Base-by-base conservation (phyloP, 345 rosid genomes). In the Microthlaspi erraticum region DNA sequence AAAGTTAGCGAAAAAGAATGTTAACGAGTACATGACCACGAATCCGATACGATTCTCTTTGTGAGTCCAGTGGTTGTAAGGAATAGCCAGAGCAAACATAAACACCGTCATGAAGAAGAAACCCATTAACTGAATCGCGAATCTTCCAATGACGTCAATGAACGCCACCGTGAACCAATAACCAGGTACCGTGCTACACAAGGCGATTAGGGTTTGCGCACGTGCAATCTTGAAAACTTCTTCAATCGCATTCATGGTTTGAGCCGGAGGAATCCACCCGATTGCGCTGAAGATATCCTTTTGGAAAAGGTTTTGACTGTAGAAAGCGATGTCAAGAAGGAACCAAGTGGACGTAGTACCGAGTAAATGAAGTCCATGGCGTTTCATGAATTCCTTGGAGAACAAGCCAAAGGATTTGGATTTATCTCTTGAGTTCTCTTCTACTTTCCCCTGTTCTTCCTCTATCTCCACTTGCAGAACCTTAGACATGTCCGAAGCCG, bases 1-100 rank as follows among this genome's bases (percentile, higher is more conserved):
- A 19, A 89, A 91, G 80, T 91, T 88, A 1, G 96, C 87, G 11
- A 91, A 91, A 84, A 91, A 91, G 83, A 91, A 91, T n/a, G 97
- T 88, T 10, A 89, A 54, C 0, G 93, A 85, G 78, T 91, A 91
- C 70, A 91, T 67, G 13, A 83, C 13, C 13, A 91, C 93, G 31
- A 91, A 91, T 43, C 97, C 93, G 2, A 91, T 84, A 51, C 84
- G 66, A 71, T 87, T 83, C 4, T 82, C 93, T 72, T 73, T 86
- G 55, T 83, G 93, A 9, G 86, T 87, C 97, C 97, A 89, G 74
- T 78, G 62, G 20, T 59, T 48, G 76, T 85, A 87, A 0, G 88
- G 86, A 10, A 87, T 76, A 2, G 81, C 86, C 0, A 85, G 16
- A 0, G 86, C 82, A 26, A 87, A 77, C 70, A 83, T 85, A 19